Conservation (phyloP, 805 yeast genomes). For the Sporopachydermia quercuum region DNA sequence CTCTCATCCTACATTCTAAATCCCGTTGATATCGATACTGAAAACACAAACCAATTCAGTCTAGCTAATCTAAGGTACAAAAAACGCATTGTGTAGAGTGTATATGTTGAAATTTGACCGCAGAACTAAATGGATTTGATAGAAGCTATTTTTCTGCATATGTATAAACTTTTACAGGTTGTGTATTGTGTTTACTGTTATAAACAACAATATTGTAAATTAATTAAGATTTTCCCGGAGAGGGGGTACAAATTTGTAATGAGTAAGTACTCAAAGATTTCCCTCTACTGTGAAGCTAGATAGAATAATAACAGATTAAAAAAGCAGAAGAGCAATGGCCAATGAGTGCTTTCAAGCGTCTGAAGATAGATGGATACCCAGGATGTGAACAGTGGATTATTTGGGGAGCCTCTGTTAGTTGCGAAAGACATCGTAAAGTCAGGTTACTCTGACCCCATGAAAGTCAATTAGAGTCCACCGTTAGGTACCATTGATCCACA, state of each 20-base stretch:
- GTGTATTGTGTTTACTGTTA: constrained; percentile 1
- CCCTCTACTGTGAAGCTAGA: constrained; percentile 1
- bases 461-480: constrained; percentile 1
- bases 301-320: background rate
- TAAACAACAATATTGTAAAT: background rate
- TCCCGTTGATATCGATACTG: constrained; percentile 1
- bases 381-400: constrained; percentile 1
- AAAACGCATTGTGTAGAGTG: background rate
- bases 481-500: constrained; percentile 1
- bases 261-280: background rate
- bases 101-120: background rate
- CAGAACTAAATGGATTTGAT: background rate
- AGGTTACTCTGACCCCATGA: constrained; percentile 1
- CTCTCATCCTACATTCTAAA: background rate
- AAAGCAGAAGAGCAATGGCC: constrained; percentile 1
- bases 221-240: constrained; percentile 1
- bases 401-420: constrained; percentile 1
- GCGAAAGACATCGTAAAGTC: constrained; percentile 1
- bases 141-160: background rate
- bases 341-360: constrained; percentile 1
- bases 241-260: constrained; percentile 1
- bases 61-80: constrained; percentile 1
- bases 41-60: constrained; percentile 1
- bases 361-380: constrained; percentile 1
- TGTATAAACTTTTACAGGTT: constrained; percentile 1